Percentiles rank a stretch among this genome's conserved stretches.
These are phyloP conservation scores for Chimonanthus salicifolius DNA, from an alignment of 164 flowering plant species.

Conservation along the genomic window DNA sequence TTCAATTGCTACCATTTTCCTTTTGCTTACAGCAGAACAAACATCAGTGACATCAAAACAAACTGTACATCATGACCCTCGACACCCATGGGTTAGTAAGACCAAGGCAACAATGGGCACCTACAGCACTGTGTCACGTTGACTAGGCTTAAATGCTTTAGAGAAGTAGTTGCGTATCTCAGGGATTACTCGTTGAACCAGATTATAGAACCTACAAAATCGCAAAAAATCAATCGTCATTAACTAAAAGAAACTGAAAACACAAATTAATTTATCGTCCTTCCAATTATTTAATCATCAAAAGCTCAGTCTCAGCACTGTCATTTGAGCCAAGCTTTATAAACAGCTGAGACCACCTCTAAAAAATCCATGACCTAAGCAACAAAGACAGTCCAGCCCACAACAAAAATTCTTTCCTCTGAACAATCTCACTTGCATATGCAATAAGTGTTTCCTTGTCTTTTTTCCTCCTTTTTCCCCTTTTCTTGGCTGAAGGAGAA, in stretches of 20 bases:
- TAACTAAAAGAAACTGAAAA: background rate
- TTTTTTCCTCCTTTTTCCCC: too few species aligned
- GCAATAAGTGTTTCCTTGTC: too few species aligned
- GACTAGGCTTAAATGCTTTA: slow-evolving; percentile 52
- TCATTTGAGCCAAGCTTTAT: background rate
- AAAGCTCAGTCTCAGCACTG: background rate
- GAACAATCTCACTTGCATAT: too few species aligned
- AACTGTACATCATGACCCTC: slow-evolving; percentile 15
- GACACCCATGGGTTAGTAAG: slow-evolving; percentile 22
- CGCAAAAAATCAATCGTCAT: background rate
- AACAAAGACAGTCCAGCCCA: background rate
- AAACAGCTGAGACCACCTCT: background rate
- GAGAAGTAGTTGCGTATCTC: slow-evolving; percentile 72
- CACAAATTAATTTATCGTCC: too few species aligned
- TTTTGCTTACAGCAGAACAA: too few species aligned
- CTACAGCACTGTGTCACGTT: slow-evolving; percentile 30
- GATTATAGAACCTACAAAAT: slow-evolving; percentile 52
- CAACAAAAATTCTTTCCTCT: background rate
- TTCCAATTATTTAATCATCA: background rate
- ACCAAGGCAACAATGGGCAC: slow-evolving; percentile 16
- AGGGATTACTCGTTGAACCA: slow-evolving; percentile 69
- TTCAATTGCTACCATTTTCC: too few species aligned
- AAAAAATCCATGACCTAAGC: background rate
- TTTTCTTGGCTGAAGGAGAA: background rate
- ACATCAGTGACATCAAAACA: background rate